Conservation (phyloP, 257 asterid genomes). For the Anisodus tanguticus region DNA sequence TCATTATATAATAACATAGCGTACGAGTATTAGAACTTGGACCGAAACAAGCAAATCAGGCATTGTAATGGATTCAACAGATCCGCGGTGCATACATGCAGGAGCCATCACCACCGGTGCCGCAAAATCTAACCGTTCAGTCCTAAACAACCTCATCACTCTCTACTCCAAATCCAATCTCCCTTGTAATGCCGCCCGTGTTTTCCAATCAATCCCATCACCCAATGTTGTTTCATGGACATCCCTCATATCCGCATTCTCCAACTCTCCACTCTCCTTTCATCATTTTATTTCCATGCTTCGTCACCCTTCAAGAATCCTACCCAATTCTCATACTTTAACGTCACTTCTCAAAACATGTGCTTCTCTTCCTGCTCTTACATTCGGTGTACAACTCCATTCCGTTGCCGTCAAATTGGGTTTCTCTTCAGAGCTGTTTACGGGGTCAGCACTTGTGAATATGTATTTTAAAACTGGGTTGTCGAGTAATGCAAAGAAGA, state of each 20-base stretch:
- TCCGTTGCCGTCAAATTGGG: slow-evolving; percentile 57
- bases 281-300: slow-evolving; percentile 75
- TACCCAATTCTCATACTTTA: slow-evolving; percentile 65
- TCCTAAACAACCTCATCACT: slow-evolving; percentile 73
- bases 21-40: background rate
- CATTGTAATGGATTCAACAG: slow-evolving; percentile 32
- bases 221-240: slow-evolving; percentile 87
- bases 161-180: slow-evolving; percentile 67
- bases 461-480: slow-evolving; percentile 51
- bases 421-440: slow-evolving; percentile 47
- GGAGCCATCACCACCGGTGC: slow-evolving; percentile 48
- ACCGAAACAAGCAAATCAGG: background rate
- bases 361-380: slow-evolving; percentile 39
- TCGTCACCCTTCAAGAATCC: slow-evolving; percentile 53
- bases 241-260: slow-evolving; percentile 57
- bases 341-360: slow-evolving; percentile 70
- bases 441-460: slow-evolving; percentile 65
- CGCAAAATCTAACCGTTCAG: slow-evolving; percentile 49
- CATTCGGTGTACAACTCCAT: slow-evolving; percentile 66
- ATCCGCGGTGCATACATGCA: slow-evolving; percentile 72
- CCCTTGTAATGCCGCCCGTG: slow-evolving; percentile 51
- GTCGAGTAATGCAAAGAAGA: slow-evolving; percentile 49
- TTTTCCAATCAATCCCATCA: slow-evolving; percentile 62
- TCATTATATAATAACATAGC: background rate
- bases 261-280: slow-evolving; percentile 51